Base-by-base conservation (phyloP, 768 basidiomycete species). In the Obba rivulosa region DNA sequence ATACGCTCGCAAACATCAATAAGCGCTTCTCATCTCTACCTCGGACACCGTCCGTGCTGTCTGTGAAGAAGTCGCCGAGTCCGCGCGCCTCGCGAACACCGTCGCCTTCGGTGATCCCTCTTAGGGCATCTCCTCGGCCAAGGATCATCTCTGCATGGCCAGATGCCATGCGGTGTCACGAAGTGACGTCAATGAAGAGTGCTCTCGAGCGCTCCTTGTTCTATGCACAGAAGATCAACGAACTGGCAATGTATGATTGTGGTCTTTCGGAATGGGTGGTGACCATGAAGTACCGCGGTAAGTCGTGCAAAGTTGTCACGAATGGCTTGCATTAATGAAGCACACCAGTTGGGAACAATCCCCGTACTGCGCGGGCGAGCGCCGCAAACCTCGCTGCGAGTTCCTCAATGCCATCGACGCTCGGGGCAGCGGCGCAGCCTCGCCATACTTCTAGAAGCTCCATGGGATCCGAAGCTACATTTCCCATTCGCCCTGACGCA, bases 161-260 rank as follows among this genome's bases (percentile, higher is more conserved):
- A 2, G 68, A 80, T 38, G 85, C 87, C 11, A 78, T 93, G 81
- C 74, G 75, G 54, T 87, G 76, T 57, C 69, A 74, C 38, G 88
- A 94, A 58, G 72, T 93, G 3, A 57, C 72, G 24, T 60, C 66
- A 13, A 74, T 75, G 63, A 76, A 70, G 53, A 81, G 73, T 23
- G 57, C 84, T 2, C 51, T 78, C 3, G 91, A 92, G 57, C 76
- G 91, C 41, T 87, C 84, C 50, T 61, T 68, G 20, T 78, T 81
- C 34, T 94, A 93, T 57, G 84, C 86, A 21, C 69, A 72, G 55
- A 93, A 92, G 69, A 88, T 93, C 54, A 89, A 90, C 58, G 88
- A 92, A 61, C 64, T 94, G 17, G 79, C 80, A 46, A 69, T 74
- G 51, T 81, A 79, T 58, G 86, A 91, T 57, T 85, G 85, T 56